Evolutionary conservation across 257 asterid genomes (phyloP).

Genomic region (Petunia axillaris): DNA sequence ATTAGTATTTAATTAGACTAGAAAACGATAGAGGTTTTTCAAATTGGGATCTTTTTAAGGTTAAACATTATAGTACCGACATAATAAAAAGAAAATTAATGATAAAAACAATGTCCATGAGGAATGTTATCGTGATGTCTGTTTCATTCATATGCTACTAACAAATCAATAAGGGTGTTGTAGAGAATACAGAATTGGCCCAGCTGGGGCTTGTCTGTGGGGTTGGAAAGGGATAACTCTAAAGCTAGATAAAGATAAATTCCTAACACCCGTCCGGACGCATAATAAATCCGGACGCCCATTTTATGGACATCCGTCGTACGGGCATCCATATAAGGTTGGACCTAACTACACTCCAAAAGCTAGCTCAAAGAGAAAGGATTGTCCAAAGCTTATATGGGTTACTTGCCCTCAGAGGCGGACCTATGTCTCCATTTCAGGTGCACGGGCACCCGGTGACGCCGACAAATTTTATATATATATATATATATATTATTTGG

Average conservation of each 20-base stretch:
- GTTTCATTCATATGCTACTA: conserved; percentile 31
- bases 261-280: too few relatives aligned
- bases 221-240: conserved; percentile 30
- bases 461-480: too few relatives aligned
- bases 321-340: too few relatives aligned
- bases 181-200: not conserved
- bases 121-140: conserved; percentile 40
- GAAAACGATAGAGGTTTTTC: not conserved
- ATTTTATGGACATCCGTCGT: too few relatives aligned
- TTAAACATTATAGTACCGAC: conserved; percentile 25
- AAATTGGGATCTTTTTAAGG: conserved; percentile 34
- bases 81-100: not conserved
- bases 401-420: too few relatives aligned
- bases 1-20: not conserved
- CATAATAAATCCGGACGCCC: too few relatives aligned
- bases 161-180: not conserved
- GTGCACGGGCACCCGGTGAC: too few relatives aligned
- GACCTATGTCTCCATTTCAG: too few relatives aligned
- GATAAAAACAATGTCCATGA: conserved; percentile 23
- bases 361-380: too few relatives aligned
- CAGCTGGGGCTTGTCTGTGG: not conserved
- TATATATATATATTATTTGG: too few relatives aligned
- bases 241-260: not conserved
- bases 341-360: too few relatives aligned
- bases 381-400: too few relatives aligned